Evolutionary conservation across 305 asterid genomes (phyloP), one percentile per base, ranked within the genome.

Genomic region (Plantago coronopus): DNA sequence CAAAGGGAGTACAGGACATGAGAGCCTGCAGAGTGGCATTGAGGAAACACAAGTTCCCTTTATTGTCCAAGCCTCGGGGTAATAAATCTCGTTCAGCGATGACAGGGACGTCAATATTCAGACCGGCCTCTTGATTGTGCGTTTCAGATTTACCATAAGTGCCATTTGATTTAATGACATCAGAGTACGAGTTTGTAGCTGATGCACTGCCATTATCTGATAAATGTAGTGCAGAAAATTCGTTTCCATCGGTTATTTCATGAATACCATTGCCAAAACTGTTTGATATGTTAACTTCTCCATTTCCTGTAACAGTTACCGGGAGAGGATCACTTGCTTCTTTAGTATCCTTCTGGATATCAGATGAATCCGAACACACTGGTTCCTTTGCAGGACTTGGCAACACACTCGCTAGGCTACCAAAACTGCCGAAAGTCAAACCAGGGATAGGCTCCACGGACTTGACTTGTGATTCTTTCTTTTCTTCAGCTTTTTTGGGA

Each of bases 21-120:
- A 93, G 89, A 59, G 97, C 97, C 69, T 93, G 99, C 62, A 93
- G 68, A 17, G 97, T 85, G 23, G 97, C 95, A 82, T 89, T 93
- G 47, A 89, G 94, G 76, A 93, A 93, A 73, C 99, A 93, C 73
- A 89, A 53, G 72, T 93, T 93, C 73, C 99, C 98, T 10, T 87
- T 69, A 77, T 93, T 93, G 72, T 82, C 70, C 75, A 93, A 69
- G 23, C 98, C 99, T 19, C 87, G 91, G 69, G 99, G 95, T 65
- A 80, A 71, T 58, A 91, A 68, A 56, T 79, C 96, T 16, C 62
- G 68, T 59, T 66, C 68, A 67, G 73, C 69, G 51, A 65, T 48
- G 64, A 57, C 43, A 50, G 82, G 77, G 59, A 53, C 74, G 72
- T 78, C 72, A 1, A 43, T 62, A 70, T 68, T 73, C 18, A 47